Evolutionary conservation across 2,329 filamentous ascomycete genomes (phyloP), one percentile per base, ranked within the genome.

Genomic region (Talaromyces sp.): DNA sequence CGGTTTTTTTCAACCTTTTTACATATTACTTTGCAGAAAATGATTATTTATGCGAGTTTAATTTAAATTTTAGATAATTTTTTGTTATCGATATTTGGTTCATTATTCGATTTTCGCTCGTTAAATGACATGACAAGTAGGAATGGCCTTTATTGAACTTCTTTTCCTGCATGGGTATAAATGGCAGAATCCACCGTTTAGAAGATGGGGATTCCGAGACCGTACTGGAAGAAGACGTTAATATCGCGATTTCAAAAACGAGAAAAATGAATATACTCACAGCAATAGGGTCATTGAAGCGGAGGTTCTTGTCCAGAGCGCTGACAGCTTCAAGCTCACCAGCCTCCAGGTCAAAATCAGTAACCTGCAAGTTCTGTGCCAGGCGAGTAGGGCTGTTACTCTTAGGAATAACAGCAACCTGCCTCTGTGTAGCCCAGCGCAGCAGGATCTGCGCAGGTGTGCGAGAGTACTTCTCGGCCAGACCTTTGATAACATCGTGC

Each of bases 391-490:
- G 74, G 73, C 80, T 80, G 69, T 82, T 87, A 58, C 82, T 87
- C 83, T 93, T 93, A 63, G 89, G 90, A 65, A 94, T 94, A 64
- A 94, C 88, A 43, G 89, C 88, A 51, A 94, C 79, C 29, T 85
- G 86, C 46, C 88, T 82, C 80, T 95, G 90, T 14, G 91, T 95
- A 19, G 90, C 85, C 91, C 91, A 96, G 65, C 91, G 84, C 62
- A 96, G 81, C 56, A 96, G 81, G 24, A 96, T 81, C 81, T 96
- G 91, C 14, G 89, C 88, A 6, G 90, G 81, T 8, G 86, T 85
- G 80, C 88, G 90, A 70, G 77, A 77, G 68, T 90, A 79, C 78
- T 89, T 91, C 65, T 80, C 72, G 16, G 90, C 86, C 57, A 92
- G 81, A 45, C 65, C 70, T 63, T 81, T 84, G 72, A 96, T 80